Evolutionary conservation across 2,329 filamentous ascomycete species (phyloP), one percentile per base, ranked within the genome.

Genomic region (Bipolaris sorokiniana): DNA sequence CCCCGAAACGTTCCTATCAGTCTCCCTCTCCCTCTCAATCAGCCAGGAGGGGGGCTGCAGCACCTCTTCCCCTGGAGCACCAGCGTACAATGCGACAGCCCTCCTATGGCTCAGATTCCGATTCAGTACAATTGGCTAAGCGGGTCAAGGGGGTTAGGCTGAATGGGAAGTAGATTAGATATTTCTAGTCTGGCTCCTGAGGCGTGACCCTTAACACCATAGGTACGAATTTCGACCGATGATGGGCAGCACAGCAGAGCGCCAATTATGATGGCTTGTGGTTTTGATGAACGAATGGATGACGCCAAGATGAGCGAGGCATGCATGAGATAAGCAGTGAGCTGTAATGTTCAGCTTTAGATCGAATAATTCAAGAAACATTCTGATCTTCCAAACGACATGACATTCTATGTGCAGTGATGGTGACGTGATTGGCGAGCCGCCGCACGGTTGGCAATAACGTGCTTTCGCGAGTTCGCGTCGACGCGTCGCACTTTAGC

Each of bases 1-100:
- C 89, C 86, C 88, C 88, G 79, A 96, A 95, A 84, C 90, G 83
- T 76, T 73, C 73, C 50, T 70, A 65, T 67, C 62, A 63, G 52
- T 66, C 64, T 58, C 63, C 71, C 44, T 53, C 62, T 56, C 55
- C 59, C 50, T 63, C 70, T 61, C 65, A 71, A 61, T 65, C 73
- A 66, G 72, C 71, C 74, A 76, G 46, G 40, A 65, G 64, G 66
- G 69, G 68, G 64, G 65, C 68, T 75, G 78, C 77, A 77, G 78
- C 77, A 77, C 60, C 65, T 54, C 61, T 49, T 40, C 51, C 54
- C 22, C 28, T 46, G 40, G 63, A 63, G 58, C 62, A 59, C 51
- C 54, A 51, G 54, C 63, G 54, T 59, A 63, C 64, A 22, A 56
- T 51, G 57, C 67, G 67, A 60, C 62, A 71, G 65, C 59, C 67